Conservation (phyloP, 2,329 filamentous ascomycete species). For the Ilyonectria mors-panacis region DNA sequence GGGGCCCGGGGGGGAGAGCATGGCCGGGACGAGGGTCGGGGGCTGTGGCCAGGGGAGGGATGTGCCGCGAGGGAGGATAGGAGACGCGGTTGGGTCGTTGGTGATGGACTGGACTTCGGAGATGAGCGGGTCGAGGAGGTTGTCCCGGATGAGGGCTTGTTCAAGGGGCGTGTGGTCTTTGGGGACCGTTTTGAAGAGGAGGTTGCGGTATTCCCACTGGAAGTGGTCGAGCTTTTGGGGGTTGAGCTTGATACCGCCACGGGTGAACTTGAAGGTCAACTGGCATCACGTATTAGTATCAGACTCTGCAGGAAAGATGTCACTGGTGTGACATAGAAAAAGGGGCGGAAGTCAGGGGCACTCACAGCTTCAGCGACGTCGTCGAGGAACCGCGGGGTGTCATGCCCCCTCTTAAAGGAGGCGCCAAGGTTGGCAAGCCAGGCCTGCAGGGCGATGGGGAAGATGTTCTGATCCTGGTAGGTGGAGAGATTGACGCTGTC, state of each 20-base stretch:
- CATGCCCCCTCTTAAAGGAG: constrained; percentile 47
- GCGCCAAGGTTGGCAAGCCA: constrained; percentile 82
- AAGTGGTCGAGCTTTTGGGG: constrained; percentile 85
- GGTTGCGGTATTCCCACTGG: constrained; percentile 75
- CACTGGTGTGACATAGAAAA: not conserved
- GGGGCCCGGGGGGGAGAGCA: constrained; percentile 36
- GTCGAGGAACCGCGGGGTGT: constrained; percentile 65
- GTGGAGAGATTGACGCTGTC: constrained; percentile 64
- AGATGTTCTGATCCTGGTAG: constrained; percentile 63
- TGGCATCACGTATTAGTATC: constrained; percentile 54
- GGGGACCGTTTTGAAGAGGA: constrained; percentile 49
- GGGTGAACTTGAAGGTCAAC: constrained; percentile 91
- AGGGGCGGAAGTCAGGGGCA: constrained; percentile 10
- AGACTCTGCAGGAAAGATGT: not conserved
- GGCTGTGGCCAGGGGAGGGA: constrained; percentile 43
- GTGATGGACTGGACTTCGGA: constrained; percentile 46
- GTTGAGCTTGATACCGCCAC: constrained; percentile 88
- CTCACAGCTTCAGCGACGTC: constrained; percentile 79
- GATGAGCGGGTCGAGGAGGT: constrained; percentile 45
- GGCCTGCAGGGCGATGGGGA: constrained; percentile 74
- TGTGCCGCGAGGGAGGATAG: constrained; percentile 40
- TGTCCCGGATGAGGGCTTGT: constrained; percentile 33
- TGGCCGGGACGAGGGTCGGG: constrained; percentile 47
- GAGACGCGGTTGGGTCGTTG: constrained; percentile 19
- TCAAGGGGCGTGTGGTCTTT: constrained; percentile 42